Base-by-base conservation (phyloP, 1,284 basidiomycete genomes). In the Hemileia vastatrix region DNA sequence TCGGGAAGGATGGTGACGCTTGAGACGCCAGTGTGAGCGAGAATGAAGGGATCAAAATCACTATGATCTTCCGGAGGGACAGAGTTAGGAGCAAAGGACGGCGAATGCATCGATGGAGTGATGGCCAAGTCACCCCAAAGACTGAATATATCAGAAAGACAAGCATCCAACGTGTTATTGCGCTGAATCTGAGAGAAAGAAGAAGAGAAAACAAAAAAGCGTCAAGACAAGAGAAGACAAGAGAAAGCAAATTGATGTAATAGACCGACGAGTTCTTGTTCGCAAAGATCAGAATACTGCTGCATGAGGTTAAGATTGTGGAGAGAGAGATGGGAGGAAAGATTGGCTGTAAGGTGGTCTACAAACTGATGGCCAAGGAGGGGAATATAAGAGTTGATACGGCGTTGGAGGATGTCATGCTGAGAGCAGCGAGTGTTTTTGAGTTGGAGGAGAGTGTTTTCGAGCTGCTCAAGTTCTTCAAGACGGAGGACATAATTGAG, bases 51-150 rank as follows among this genome's bases (percentile, higher is more conserved):
- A 50, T 59, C 57, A 49, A 59, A 48, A 27, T 59, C 48, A n/a
- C 48, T 40, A 21, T 59, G 57, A n/a, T 59, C 49, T 15, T 13
- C 2, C 13, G 6, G 18, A 15, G 47, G 32, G 15, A 23, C 44
- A 9, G 47, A 23, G 18, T 47, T 43, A 15, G 57, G 49, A 45
- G 21, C n/a, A 18, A 21, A 21, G n/a, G 44, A 6, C 6, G 33
- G 23, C 13, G 57, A 27, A 47, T n/a, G n/a, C n/a, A n/a, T n/a
- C n/a, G n/a, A n/a, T n/a, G 57, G 57, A 9, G 57, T 51, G 47
- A 61, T 61, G 33, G 51, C 58, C 8, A 61, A 40, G 36, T 61
- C 48, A 2, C 50, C 51, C 58, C 58, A 61, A 31, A 61, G 33
- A 31, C 45, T 53, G 45, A 54, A 61, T 33, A 61, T 61, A 23